Percentiles rank a stretch among this genome's conserved stretches.
Evolutionary conservation across 495 filamentous ascomycete genomes (phyloP).

Genomic region (Penicillium paxilli): DNA sequence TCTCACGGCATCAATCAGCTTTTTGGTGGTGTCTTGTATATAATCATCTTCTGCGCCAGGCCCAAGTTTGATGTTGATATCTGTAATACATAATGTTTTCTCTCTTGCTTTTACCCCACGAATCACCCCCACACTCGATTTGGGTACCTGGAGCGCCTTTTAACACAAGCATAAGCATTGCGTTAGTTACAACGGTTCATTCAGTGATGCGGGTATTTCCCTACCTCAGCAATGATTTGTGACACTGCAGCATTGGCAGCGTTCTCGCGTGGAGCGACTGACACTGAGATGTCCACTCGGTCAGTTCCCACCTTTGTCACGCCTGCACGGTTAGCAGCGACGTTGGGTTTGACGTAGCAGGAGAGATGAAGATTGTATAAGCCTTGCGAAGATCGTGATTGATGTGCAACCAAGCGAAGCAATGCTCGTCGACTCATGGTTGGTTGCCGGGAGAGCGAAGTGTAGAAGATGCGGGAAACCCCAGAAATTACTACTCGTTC

Average conservation of each 20-base stretch:
- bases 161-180: constrained; percentile 5
- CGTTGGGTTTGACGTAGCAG: constrained; percentile 67
- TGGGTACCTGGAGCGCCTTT: constrained; percentile 58
- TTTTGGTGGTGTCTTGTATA: constrained; percentile 21
- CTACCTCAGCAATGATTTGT: constrained; percentile 62
- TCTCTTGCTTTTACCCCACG: constrained; percentile 62
- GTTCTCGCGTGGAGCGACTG: constrained; percentile 62
- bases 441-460: neutral
- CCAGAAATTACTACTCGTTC: too few species aligned
- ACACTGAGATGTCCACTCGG: constrained; percentile 59
- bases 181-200: neutral
- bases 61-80: constrained; percentile 25
- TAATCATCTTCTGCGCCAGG: constrained; percentile 27
- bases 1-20: constrained; percentile 8
- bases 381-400: neutral
- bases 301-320: constrained; percentile 53
- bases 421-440: constrained; percentile 10
- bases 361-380: constrained; percentile 40
- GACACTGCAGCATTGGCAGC: constrained; percentile 68
- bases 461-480: neutral
- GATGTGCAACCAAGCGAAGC: constrained; percentile 26
- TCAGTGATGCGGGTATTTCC: neutral
- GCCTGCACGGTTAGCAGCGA: constrained; percentile 59
- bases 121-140: constrained; percentile 62
- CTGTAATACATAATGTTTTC: constrained; percentile 54